Evolutionary conservation across 805 yeast species (phyloP).

Genomic region (Jamesozyma hellenica): DNA sequence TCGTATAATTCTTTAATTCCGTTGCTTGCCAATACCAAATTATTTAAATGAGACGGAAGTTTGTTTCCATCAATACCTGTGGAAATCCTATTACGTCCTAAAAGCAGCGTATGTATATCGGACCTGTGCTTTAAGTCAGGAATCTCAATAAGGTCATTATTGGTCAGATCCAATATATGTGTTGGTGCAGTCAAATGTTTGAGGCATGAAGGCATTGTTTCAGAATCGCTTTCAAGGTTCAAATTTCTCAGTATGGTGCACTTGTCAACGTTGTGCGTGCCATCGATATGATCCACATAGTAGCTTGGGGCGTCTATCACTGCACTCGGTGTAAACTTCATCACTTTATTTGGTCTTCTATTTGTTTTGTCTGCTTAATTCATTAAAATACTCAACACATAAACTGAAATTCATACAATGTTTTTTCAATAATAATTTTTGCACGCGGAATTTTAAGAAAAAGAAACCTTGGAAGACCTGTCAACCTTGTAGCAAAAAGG

Average conservation of each 20-base stretch:
- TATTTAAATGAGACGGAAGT: constrained; percentile 31
- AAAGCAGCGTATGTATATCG: constrained; percentile 41
- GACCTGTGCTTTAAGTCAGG: constrained; percentile 36
- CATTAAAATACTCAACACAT: no score
- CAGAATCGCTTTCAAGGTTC: constrained; percentile 34
- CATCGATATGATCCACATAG: constrained; percentile 32
- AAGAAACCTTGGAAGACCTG: no score
- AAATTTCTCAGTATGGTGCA: constrained; percentile 22
- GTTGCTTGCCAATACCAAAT: constrained; percentile 43
- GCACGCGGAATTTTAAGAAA: no score
- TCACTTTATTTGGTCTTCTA: constrained; percentile 16
- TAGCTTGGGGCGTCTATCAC: constrained; percentile 43
- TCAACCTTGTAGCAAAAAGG: no score
- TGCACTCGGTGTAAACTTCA: constrained; percentile 49
- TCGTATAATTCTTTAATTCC: constrained; percentile 40
- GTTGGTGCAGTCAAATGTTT: constrained; percentile 35
- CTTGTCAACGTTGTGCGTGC: constrained; percentile 21
- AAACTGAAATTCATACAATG: no score
- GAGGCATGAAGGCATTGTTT: constrained; percentile 34
- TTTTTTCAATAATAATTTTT: no score
- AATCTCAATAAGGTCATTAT: constrained; percentile 57
- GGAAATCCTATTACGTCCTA: constrained; percentile 52
- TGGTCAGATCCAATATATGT: constrained; percentile 63
- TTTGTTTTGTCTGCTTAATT: no score
- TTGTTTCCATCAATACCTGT: constrained; percentile 30